Evolutionary conservation across 108 stramenopile species (phyloP).

Genomic region (Cyclotella atomus): DNA sequence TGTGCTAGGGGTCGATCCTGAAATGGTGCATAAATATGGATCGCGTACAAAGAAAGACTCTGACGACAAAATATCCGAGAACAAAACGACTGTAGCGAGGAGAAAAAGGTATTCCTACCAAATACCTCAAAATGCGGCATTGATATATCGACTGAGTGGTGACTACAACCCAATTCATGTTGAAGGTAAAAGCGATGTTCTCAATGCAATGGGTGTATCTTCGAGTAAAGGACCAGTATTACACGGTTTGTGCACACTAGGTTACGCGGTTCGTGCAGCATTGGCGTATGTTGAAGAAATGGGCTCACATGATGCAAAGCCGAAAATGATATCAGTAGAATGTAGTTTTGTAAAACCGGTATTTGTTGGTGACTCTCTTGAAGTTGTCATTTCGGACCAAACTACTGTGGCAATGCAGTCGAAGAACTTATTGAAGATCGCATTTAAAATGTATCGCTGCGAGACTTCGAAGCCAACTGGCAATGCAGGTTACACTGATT

Average conservation of each 20-base stretch:
- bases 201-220: constrained; percentile 34
- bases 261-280: constrained; percentile 69
- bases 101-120: constrained; percentile 20
- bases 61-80: not conserved
- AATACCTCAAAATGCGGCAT: constrained; percentile 70
- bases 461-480: not conserved
- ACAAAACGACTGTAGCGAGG: not conserved
- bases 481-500: not conserved
- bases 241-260: constrained; percentile 89
- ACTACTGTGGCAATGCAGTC: not conserved
- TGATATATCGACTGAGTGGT: constrained; percentile 88
- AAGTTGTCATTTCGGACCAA: constrained; percentile 53
- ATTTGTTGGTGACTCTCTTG: constrained; percentile 61
- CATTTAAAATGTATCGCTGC: constrained; percentile 21
- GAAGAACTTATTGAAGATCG: not conserved
- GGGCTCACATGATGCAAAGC: not conserved
- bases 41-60: not conserved
- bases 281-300: constrained; percentile 20
- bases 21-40: constrained; percentile 5
- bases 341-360: constrained; percentile 70
- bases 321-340: constrained; percentile 25
- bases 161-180: constrained; percentile 94
- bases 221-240: constrained; percentile 68
- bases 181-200: constrained; percentile 28
- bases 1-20: constrained; percentile 54